Evolutionary conservation across 768 basidiomycete genomes (phyloP), one percentile per base, ranked within the genome.

Genomic region (Megacollybia marginata): DNA sequence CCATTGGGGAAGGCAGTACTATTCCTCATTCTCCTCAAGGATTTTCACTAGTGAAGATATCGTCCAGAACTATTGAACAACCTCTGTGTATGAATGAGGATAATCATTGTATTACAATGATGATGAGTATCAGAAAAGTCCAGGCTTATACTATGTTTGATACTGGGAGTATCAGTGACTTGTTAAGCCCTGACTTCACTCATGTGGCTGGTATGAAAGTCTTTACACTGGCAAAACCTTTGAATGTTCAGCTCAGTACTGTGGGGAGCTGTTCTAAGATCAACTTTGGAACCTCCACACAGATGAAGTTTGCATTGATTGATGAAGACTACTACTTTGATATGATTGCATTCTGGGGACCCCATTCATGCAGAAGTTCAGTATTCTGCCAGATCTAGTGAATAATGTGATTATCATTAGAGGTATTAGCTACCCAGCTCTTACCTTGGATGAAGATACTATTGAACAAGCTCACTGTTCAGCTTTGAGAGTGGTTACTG

Each of bases 281-380:
- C 8, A 60, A 62, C 12, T 62, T 61, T 50, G 65, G 68, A 0
- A 43, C 58, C 0, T 46, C 55, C 6, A 52, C 56, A 2, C 9
- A 47, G 0, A 20, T 67, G 0, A 4, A 8, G 1, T 20, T 62
- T 3, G 53, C 52, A 8, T 35, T 46, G 0, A 28, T 57, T 2
- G 42, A 50, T 0, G 28, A 13, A 1, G 19, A 31, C 1, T 33
- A 48, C 28, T 69, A 69, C 33, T 51, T 69, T 1, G 64, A 71
- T 47, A 70, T 48, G 65, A 71, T 32, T 50, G 62, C 44, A 62
- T 73, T 1, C 54, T 73, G 1, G 67, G 71, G 0, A 66, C 60
- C 4, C 64, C 64, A 2, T 72, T 67, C 42, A 63, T 69, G 56
- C 44, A 46, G 0, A 44, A 50, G 16, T 53, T 65, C 42, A 48